Conservation (phyloP, 176 grass and related monocot species). For the Rhynchospora pubera region DNA sequence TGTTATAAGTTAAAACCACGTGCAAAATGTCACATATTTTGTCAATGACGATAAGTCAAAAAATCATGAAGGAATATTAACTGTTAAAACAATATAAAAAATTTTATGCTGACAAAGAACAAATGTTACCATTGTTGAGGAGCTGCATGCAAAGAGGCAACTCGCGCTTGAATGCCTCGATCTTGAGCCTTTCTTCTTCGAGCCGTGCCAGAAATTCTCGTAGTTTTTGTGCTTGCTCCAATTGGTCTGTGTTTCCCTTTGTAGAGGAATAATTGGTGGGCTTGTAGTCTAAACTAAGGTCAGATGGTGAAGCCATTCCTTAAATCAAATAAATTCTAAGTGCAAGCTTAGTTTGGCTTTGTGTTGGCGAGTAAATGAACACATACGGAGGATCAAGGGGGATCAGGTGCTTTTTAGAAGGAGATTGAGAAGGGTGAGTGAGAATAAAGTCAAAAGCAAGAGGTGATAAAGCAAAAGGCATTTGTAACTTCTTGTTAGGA, state of each 20-base stretch:
- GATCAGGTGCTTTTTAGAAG: constrained; percentile 60
- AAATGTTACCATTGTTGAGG: constrained; percentile 60
- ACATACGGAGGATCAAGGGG: constrained; percentile 44
- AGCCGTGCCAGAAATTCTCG: constrained; percentile 68
- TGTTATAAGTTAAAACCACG: background rate
- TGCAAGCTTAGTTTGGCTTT: constrained; percentile 4
- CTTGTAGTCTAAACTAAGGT: constrained; percentile 90
- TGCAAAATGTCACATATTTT: background rate
- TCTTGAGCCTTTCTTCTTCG: constrained; percentile 90
- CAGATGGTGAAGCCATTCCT: constrained; percentile 67
- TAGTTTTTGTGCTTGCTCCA: constrained; percentile 52
- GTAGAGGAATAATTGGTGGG: constrained; percentile 33
- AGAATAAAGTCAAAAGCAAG: constrained; percentile 75
- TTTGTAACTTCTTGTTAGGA: constrained; percentile 99
- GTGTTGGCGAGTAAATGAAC: constrained; percentile 1
- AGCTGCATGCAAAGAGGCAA: constrained; percentile 97
- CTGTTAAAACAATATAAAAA: background rate
- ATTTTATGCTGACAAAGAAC: background rate
- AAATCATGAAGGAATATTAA: background rate
- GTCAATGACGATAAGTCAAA: background rate
- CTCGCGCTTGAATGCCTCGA: constrained; percentile 98
- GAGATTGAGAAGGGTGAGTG: constrained; percentile 33
- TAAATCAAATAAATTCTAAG: background rate
- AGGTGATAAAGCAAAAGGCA: constrained; percentile 63
- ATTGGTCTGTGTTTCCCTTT: constrained; percentile 31